Evolutionary conservation across 495 filamentous ascomycete genomes (phyloP).

Genomic region (Terfezia boudieri): DNA sequence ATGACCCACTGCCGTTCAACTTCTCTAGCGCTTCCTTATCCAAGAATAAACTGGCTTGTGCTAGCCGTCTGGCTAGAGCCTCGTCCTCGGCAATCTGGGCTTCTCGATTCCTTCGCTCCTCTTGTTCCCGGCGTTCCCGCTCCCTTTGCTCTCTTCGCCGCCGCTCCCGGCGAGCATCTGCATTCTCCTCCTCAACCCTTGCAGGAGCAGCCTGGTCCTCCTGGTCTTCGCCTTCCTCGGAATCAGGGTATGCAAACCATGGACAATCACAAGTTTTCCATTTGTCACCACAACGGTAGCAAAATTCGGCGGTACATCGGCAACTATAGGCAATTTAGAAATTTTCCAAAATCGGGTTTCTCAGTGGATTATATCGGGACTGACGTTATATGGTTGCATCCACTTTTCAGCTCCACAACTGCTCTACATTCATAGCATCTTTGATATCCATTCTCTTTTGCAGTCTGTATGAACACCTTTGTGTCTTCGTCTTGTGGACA

Average conservation of each 20-base stretch:
- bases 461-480: constrained; percentile 38
- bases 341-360: neutral
- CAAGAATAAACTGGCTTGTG: constrained; percentile 3
- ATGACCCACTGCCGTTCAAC: constrained; percentile 11
- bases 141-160: constrained; percentile 10
- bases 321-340: constrained; percentile 15
- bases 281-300: constrained; percentile 51
- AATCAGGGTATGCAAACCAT: constrained; percentile 46
- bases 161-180: constrained; percentile 12
- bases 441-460: constrained; percentile 52
- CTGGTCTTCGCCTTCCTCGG: constrained; percentile 28
- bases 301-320: constrained; percentile 61
- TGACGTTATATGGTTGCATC: constrained; percentile 72
- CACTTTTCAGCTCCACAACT: constrained; percentile 57
- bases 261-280: constrained; percentile 72
- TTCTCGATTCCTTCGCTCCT: constrained; percentile 11
- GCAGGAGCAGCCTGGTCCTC: neutral
- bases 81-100: constrained; percentile 10
- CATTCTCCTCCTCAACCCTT: neutral
- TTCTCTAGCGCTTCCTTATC: constrained; percentile 6
- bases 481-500: constrained; percentile 54
- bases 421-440: constrained; percentile 51
- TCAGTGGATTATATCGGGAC: constrained; percentile 11
- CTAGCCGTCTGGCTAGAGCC: constrained; percentile 10
- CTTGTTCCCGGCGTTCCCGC: constrained; percentile 7